Percentiles rank a stretch among this genome's conserved stretches.
These are phyloP conservation scores for Hymenotorrendiella dingleyae DNA, from an alignment of 2,329 filamentous ascomycete species.

Conservation along the genomic window DNA sequence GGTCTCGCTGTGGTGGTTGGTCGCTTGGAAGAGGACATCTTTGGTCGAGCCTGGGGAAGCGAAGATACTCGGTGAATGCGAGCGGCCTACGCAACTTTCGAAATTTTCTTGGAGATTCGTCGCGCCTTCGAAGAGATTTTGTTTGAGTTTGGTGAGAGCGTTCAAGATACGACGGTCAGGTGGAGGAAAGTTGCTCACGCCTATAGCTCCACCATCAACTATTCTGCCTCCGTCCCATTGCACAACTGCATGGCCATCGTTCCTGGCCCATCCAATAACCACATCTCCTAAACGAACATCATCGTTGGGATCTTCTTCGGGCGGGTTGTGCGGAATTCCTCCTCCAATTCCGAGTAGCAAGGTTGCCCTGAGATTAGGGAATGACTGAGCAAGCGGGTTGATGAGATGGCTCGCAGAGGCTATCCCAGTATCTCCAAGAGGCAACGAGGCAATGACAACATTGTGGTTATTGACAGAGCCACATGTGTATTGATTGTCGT, in stretches of 20 bases:
- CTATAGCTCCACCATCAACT: not conserved
- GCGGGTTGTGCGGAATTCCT: slow-evolving; percentile 13
- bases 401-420: slow-evolving; percentile 30
- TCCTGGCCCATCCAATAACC: slow-evolving; percentile 6
- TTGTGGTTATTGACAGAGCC: slow-evolving; percentile 30
- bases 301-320: not conserved
- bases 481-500: slow-evolving; percentile 24
- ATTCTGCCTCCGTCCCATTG: slow-evolving; percentile 14
- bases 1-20: not conserved
- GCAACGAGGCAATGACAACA: slow-evolving; percentile 27
- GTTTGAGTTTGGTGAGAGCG: not conserved
- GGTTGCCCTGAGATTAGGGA: slow-evolving; percentile 32
- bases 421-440: slow-evolving; percentile 31
- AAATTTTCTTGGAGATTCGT: not conserved
- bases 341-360: slow-evolving; percentile 39
- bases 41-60: not conserved
- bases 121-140: not conserved
- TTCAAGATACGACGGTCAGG: not conserved
- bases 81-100: too few relatives aligned
- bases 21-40: not conserved
- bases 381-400: slow-evolving; percentile 28
- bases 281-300: slow-evolving; percentile 10
- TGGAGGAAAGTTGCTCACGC: not conserved
- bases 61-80: too few relatives aligned
- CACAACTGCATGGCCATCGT: slow-evolving; percentile 5